Base-by-base conservation (phyloP, 306 rosid species). In the Dicorynia guianensis region DNA sequence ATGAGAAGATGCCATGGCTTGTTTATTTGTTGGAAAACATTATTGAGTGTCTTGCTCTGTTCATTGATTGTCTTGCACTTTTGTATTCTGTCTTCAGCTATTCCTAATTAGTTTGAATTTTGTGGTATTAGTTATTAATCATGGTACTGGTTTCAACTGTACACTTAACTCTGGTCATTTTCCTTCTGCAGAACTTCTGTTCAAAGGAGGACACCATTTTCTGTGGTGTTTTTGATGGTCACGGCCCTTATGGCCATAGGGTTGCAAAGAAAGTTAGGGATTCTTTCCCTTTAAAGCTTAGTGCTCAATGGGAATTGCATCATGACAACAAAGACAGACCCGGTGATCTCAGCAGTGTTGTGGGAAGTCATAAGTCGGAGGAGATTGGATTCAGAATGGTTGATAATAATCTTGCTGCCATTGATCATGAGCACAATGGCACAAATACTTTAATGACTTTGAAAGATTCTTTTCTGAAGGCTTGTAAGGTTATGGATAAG, bases 141-240 rank as follows among this genome's bases (percentile, higher is more conserved):
- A 7, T 53, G 18, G 59, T 1, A 53, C 18, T 7, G 1, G 8
- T 53, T 2, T 53, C 7, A 53, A 53, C 59, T 5, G 6, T 53
- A 10, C 33, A 15, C 11, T 2, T 25, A 55, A 55, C 61, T 20
- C n/a, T 58, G 10, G n/a, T 35, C 19, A 11, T 66, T 65, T 46
- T 25, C 7, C 5, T 5, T 3, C n/a, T 12, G 7, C 69, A 87
- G 91, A 87, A 87, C 78, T 87, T 87, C 62, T 83, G 85, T 18
- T 80, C 87, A 44, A 86, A 76, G 66, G 74, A 58, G 34, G 82
- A 80, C 63, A 74, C 89, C 3, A 74, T 69, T 7, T 85, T 87
- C 38, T 87, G 91, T 63, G 91, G 89, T 49, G 89, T 84, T 50
- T 87, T 87, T 75, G 91, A 87, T 80, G 91, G 91, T 46, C 91